Evolutionary conservation across 306 rosid genomes (phyloP), one percentile per base, ranked within the genome.

Genomic region (Astragalus membranaceus): DNA sequence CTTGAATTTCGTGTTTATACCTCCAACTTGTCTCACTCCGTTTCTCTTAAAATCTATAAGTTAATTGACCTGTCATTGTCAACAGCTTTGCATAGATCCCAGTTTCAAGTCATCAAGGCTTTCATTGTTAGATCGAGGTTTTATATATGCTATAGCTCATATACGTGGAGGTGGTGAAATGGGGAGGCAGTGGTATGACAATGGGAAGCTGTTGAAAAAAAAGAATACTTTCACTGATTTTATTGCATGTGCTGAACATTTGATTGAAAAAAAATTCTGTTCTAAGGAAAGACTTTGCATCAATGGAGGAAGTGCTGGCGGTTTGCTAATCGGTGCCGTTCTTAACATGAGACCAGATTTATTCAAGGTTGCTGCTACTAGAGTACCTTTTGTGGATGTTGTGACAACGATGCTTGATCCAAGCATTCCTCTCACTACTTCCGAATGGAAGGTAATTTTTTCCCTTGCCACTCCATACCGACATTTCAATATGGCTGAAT

Each of bases 181-280:
- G 96, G 98, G 98, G 74, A 90, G 98, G 81, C 88, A 83, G 85
- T 94, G 98, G 97, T 94, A 94, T 69, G 97, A 90, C 86, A 84
- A 88, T 76, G 98, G 98, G 79, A 94, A 94, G 80, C 73, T 88
- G 15, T 66, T 90, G 81, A 90, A 85, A 83, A 94, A 94, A 84
- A 88, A 81, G 69, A 90, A 94, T 74, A 94, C 97, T 33, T 93
- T 90, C 78, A 90, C 92, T 5, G 97, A 94, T 79, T 94, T 90
- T 78, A 90, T 90, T 84, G 93, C 95, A 52, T 84, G 80, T 67
- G 98, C 98, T 46, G 96, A 94, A 73, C 83, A 85, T 84, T 84
- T 94, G 76, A 87, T 94, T 43, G 88, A 79, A 74, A 81, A 87
- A 11, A 90, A 90, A 47, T 94, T 82, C 63, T 72, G 94, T 70